Evolutionary conservation across 108 stramenopile genomes (phyloP), one percentile per base, ranked within the genome.

Genomic region (Epithemia pelagica): DNA sequence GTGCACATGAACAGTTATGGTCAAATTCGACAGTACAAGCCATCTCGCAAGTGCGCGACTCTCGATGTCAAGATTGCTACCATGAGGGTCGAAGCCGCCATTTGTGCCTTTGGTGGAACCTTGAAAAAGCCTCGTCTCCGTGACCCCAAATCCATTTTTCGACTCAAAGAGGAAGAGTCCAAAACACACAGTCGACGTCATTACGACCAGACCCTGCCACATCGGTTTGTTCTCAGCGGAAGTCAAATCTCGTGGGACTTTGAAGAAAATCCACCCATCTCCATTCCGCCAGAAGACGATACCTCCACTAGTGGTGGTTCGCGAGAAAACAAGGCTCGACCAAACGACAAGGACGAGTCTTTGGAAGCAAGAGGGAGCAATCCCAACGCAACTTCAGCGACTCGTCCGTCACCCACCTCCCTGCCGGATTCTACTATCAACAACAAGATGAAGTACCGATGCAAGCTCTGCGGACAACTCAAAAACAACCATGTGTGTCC

Each of bases 381-480:
- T 19, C 52, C 20, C 18, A 19, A 52, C 52, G 15, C 52, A 52
- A 15, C 52, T 15, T 58, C 56, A 18, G 7, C 25, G 56, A 15
- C 5, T 5, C 15, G 15, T 46, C 10, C 10, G 5, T 5, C 15
- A 10, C 37, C 37, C 37, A 46, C 37, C 10, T 5, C 37, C 56
- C 21, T 21, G 22, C 26, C 56, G 8, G 5, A 5, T 7, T 58
- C 56, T 7, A 8, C 56, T n/a, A 27, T 18, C 21, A 27, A 58
- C 22, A 27, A 63, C 30, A 77, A 72, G 1, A 72, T 79, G 66
- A 72, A 70, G 51, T 76, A 80, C 61, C 71, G 84, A 15, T 91
- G 90, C 76, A 91, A 89, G 59, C 80, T 88, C 30, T 91, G 90
- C 65, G 90, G 90, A n/a, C 83, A 85, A 52, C 83, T 83, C n/a